Conservation (phyloP, 2,329 filamentous ascomycete species). For the Endocalyx cinctus region DNA sequence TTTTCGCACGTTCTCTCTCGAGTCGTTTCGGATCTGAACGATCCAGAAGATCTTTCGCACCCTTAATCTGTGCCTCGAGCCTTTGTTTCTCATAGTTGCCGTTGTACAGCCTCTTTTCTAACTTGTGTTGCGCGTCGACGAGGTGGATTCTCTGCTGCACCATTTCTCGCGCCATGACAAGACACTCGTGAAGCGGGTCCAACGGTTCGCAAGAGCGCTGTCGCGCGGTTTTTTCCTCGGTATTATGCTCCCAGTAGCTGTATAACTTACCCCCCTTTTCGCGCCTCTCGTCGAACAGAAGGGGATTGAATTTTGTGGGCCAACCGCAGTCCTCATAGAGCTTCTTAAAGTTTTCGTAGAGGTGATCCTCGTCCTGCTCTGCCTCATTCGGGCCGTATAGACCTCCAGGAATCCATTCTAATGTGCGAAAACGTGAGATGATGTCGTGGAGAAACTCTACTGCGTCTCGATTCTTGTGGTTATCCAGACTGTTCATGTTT, state of each 20-base stretch:
- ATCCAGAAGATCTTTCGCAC: constrained; percentile 4
- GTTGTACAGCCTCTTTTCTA: constrained; percentile 4
- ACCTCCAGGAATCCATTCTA: constrained; percentile 11
- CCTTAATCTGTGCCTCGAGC: constrained; percentile 1
- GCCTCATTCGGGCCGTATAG: constrained; percentile 4
- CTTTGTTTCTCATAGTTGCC: constrained; percentile 4
- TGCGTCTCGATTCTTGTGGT: constrained; percentile 7
- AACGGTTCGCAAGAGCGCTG: constrained; percentile 4
- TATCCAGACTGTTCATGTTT: constrained; percentile 7
- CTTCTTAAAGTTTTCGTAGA: constrained; percentile 4
- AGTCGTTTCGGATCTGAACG: constrained; percentile 3
- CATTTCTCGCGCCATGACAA: constrained; percentile 6
- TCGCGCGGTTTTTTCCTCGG: constrained; percentile 1
- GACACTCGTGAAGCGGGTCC: constrained; percentile 1
- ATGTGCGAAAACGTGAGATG: constrained; percentile 6
- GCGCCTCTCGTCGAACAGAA: constrained; percentile 5
- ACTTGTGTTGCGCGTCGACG: constrained; percentile 8
- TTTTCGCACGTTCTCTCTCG: constrained; percentile 4
- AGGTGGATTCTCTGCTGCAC: constrained; percentile 7
- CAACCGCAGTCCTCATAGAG: constrained; percentile 12
- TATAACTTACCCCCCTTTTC: constrained; percentile 2
- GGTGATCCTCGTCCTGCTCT: not conserved
- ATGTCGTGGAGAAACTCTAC: constrained; percentile 10
- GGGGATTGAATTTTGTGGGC: constrained; percentile 10
- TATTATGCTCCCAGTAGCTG: no score